These are phyloP conservation scores for Anisodus acutangulus DNA, from an alignment of 257 asterid genomes.

Conservation along the genomic window DNA sequence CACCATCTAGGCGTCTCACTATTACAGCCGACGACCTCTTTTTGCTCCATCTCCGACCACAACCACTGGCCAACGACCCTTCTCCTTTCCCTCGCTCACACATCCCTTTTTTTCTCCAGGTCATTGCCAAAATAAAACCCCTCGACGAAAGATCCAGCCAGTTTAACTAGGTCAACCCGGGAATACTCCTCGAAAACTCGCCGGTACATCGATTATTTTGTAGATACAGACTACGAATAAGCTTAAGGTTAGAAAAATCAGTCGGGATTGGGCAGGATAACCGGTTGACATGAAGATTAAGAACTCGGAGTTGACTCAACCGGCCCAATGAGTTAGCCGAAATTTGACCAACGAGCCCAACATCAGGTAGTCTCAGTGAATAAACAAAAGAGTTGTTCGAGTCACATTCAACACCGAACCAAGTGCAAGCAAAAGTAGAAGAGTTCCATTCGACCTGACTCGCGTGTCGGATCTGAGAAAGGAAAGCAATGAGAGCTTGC, in stretches of 20 bases:
- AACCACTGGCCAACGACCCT: no score
- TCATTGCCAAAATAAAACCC: no score
- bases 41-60: no score
- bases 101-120: no score
- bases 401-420: constrained; percentile 85
- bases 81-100: no score
- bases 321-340: constrained; percentile 66
- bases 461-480: constrained; percentile 64
- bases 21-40: no score
- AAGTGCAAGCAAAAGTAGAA: constrained; percentile 66
- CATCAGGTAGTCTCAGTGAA: constrained; percentile 78
- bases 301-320: constrained; percentile 70
- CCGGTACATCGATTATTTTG: constrained; percentile 70
- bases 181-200: constrained; percentile 59
- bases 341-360: constrained; percentile 79
- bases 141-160: constrained; percentile 39
- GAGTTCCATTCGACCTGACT: constrained; percentile 71
- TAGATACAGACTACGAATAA: constrained; percentile 73
- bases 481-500: constrained; percentile 43
- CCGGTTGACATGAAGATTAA: constrained; percentile 81
- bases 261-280: constrained; percentile 69
- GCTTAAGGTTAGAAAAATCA: constrained; percentile 67
- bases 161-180: constrained; percentile 65
- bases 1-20: no score
- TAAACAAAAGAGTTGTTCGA: constrained; percentile 60